Conservation (phyloP, 768 basidiomycete genomes). For the Suillus subluteus region DNA sequence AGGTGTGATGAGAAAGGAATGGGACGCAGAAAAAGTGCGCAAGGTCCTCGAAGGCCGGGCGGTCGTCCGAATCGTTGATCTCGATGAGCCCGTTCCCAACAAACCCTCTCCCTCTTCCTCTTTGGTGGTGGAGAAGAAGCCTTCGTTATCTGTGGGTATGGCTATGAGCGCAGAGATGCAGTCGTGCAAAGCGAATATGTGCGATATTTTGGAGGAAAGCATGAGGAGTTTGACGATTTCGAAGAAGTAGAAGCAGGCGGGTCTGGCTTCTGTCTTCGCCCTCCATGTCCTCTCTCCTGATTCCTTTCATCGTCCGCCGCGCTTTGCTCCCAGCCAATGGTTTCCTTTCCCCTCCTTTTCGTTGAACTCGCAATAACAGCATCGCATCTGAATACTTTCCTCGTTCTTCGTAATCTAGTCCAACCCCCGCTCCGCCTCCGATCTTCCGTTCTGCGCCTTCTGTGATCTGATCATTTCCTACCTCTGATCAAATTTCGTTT, state of each 20-base stretch:
- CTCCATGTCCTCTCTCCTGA: neutral
- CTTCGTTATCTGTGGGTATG: neutral
- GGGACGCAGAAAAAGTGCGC: conserved; percentile 81
- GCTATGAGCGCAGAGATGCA: too few relatives aligned
- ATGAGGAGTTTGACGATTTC: conserved; percentile 66
- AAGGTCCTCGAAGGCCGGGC: conserved; percentile 84
- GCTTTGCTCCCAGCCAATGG: neutral
- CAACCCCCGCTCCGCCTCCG: neutral
- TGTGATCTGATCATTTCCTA: neutral
- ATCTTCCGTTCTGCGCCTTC: neutral
- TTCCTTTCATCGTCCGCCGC: neutral
- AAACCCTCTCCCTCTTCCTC: neutral
- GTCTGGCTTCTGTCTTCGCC: neutral
- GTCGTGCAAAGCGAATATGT: conserved; percentile 24
- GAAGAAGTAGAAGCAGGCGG: conserved; percentile 44
- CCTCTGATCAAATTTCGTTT: neutral
- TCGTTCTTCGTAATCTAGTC: neutral
- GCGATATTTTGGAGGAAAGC: conserved; percentile 64
- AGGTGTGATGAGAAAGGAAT: conserved; percentile 32
- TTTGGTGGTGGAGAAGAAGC: neutral
- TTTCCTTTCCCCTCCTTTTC: neutral
- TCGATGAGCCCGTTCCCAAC: conserved; percentile 44
- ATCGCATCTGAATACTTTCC: neutral
- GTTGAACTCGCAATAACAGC: neutral
- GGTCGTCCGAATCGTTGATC: conserved; percentile 77